phyloP scores from a whole-genome alignment of 164 flowering plant species.

The Macadamia tetraphylla region DNA sequence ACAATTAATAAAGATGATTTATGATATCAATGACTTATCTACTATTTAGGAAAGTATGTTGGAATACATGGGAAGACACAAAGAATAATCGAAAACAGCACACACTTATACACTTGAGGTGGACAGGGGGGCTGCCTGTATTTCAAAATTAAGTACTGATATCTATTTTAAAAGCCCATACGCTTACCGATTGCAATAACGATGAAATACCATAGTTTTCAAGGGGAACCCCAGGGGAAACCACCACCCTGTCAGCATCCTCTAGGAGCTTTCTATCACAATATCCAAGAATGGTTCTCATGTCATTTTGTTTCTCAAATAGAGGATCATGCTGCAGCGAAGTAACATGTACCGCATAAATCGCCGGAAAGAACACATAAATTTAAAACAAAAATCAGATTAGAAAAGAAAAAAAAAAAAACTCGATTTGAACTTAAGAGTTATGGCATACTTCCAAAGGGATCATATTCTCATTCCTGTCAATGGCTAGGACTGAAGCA shows the following conservation, averaged over 20 bases:
- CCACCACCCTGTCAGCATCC: constrained; percentile 36
- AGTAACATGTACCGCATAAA: background rate
- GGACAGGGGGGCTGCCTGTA: too few species aligned
- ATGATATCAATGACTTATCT: too few species aligned
- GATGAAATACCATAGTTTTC: constrained; percentile 30
- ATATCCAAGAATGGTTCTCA: constrained; percentile 32
- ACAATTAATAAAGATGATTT: too few species aligned
- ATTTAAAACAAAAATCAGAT: background rate
- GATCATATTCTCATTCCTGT: constrained; percentile 30
- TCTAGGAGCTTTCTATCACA: constrained; percentile 23
- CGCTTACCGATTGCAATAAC: constrained; percentile 33
- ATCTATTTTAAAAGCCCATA: too few species aligned
- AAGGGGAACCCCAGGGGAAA: constrained; percentile 40
- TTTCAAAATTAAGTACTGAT: too few species aligned
- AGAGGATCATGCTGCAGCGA: constrained; percentile 26
- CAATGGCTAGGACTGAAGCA: constrained; percentile 41
- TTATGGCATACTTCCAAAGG: constrained; percentile 24
- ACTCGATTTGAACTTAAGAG: background rate
- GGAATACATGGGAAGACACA: too few species aligned
- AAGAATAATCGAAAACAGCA: too few species aligned
- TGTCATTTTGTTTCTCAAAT: constrained; percentile 16
- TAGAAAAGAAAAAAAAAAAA: background rate
- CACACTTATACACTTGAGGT: background rate
- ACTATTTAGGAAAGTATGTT: too few species aligned
- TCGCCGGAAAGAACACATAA: background rate